phyloP scores from a whole-genome alignment of 2,329 filamentous ascomycete genomes.

The Apiospora sp. region DNA sequence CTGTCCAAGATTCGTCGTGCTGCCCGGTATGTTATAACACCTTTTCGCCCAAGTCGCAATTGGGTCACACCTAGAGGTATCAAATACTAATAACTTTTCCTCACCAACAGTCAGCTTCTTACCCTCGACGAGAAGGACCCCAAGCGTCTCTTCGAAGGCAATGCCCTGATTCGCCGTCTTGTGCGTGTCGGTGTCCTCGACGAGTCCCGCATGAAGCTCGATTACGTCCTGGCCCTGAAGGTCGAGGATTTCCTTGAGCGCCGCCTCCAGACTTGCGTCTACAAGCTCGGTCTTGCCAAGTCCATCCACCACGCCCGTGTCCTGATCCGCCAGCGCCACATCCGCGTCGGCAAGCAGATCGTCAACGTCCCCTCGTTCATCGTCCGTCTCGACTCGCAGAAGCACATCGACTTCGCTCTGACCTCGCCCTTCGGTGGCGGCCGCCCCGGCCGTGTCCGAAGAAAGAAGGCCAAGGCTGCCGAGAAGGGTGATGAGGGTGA shows the following conservation, averaged over 20 bases:
- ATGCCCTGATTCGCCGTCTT: constrained; percentile 99
- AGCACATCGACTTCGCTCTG: constrained; percentile 99
- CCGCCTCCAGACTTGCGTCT: constrained; percentile 99
- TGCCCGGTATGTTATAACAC: constrained; percentile 78
- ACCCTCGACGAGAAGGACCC: constrained; percentile 99
- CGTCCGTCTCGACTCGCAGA: constrained; percentile 99
- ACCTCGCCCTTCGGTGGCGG: constrained; percentile 98
- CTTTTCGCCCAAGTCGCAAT: background rate
- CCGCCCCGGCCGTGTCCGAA: constrained; percentile 95
- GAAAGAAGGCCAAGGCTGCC: constrained; percentile 99
- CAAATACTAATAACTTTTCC: constrained; percentile 34
- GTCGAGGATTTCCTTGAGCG: constrained; percentile 99
- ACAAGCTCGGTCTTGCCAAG: constrained; percentile 99
- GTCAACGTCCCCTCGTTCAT: constrained; percentile 99
- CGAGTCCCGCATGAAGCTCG: constrained; percentile 99
- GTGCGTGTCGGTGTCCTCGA: constrained; percentile 99
- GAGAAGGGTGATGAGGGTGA: constrained; percentile 83
- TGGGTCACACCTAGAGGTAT: background rate
- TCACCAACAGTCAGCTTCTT: constrained; percentile 84
- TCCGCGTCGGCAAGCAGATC: constrained; percentile 99
- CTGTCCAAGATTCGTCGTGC: constrained; percentile 99
- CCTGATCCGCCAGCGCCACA: constrained; percentile 99
- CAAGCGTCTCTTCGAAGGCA: constrained; percentile 99
- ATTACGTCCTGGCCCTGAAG: constrained; percentile 99
- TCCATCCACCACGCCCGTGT: constrained; percentile 99